Conservation (phyloP, 805 yeast species). For the Starmerella kuoi region DNA sequence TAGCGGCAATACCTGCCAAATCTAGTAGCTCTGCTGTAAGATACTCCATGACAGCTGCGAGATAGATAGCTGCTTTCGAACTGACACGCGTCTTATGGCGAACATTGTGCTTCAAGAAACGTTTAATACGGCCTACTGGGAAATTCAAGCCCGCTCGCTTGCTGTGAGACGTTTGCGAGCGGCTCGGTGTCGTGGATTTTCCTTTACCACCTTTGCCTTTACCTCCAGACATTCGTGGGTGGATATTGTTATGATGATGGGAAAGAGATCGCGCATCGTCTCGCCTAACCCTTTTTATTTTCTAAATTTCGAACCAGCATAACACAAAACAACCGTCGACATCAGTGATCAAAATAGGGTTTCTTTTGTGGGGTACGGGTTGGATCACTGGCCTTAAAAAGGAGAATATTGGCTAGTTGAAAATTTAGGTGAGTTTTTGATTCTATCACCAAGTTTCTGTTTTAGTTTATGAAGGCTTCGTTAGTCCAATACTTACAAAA, state of each 20-base stretch:
- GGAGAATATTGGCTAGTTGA: no score
- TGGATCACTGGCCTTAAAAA: no score
- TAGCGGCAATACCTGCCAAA: conserved; percentile 97
- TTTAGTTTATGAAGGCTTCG: no score
- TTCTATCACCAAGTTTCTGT: no score
- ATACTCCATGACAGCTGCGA: conserved; percentile 93
- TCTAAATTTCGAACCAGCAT: no score
- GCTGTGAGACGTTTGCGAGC: conserved; percentile 22
- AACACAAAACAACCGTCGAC: neutral
- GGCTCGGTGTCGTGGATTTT: conserved; percentile 38
- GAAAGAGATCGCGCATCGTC: neutral
- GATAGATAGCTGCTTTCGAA: conserved; percentile 96
- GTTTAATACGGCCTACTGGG: conserved; percentile 99
- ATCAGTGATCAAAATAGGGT: neutral
- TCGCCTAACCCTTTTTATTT: conserved; percentile 5
- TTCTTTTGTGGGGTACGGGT: no score
- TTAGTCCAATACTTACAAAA: no score
- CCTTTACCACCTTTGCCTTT: conserved; percentile 92
- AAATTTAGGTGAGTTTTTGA: no score
- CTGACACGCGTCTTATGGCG: conserved; percentile 76
- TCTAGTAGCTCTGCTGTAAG: conserved; percentile 96
- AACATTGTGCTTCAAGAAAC: conserved; percentile 91
- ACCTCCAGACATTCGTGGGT: conserved; percentile 8
- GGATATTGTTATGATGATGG: neutral
- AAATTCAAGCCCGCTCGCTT: conserved; percentile 79